Evolutionary conservation across 805 yeast species (phyloP), one percentile per base, ranked within the genome.

Genomic region (Candida boleticola): DNA sequence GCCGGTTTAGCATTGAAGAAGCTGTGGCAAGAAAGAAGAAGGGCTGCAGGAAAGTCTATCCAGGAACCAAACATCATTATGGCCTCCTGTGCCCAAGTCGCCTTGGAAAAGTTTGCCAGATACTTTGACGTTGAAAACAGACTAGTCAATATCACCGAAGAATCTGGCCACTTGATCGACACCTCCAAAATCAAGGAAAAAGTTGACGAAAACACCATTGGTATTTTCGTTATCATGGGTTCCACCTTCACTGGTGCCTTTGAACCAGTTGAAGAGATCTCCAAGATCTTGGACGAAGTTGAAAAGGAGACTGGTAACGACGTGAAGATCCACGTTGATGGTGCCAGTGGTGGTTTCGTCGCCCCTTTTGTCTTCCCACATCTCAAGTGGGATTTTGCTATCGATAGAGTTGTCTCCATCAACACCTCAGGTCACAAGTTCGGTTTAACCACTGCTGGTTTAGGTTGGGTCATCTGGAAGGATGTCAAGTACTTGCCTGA

Each of bases 31-130:
- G 79, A 71, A 21, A 74, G 67, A 50, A 77, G 85, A 54, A 71
- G 63, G 55, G 79, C 68, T 1, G 71, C 69, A 23, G 90, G 90
- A 4, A 77, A 79, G 49, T 74, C 82, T 38, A 64, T 60, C 38
- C 75, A 64, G 20, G 77, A 77, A 42, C 97, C 97, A 43, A 89
- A 89, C 63, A 87, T 89, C 56, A 66, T 89, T 48, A 89, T 89
- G 96, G 95, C 96, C 7, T 73, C 92, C 26, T 87, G 92, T 63
- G 93, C 92, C 41, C 97, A 89, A 66, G 97, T 90, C 36, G 96
- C 96, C 0, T 71, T 90, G 54, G 97, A 89, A 66, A 89, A 89
- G 68, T 90, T 90, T 66, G 96, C 97, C 13, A 73, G 96, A 39
- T 89, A 89, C 66, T 90, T 89, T 64, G 97, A 89, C 54, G 97